phyloP scores from a whole-genome alignment of 2,329 filamentous ascomycete genomes.

The Phyllosticta capitalensis region DNA sequence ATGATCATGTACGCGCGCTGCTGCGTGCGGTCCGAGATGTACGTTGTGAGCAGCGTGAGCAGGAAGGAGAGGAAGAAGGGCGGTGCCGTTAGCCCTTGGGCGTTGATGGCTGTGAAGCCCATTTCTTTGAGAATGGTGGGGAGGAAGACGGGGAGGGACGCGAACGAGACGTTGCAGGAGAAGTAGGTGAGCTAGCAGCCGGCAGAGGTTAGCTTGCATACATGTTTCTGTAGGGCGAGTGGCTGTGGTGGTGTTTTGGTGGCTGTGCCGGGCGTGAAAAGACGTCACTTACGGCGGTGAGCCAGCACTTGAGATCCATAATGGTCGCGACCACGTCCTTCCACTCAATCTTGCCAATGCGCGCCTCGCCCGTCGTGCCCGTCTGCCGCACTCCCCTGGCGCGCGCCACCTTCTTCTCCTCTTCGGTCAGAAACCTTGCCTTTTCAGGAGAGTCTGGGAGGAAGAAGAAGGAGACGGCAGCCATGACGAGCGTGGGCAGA shows the following conservation, averaged over 20 bases:
- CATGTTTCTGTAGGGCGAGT: neutral
- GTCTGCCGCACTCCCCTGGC: constrained; percentile 23
- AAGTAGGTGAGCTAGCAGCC: constrained; percentile 25
- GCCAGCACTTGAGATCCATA: constrained; percentile 26
- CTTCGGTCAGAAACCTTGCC: constrained; percentile 32
- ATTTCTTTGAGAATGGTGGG: constrained; percentile 39
- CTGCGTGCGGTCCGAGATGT: constrained; percentile 54
- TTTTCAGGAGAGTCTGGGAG: constrained; percentile 37
- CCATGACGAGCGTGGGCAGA: constrained; percentile 34
- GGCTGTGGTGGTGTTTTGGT: neutral
- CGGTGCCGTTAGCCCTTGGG: constrained; percentile 63
- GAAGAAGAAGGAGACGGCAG: constrained; percentile 32
- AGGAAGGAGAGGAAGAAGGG: constrained; percentile 61
- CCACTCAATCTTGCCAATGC: constrained; percentile 22
- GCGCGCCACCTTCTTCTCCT: constrained; percentile 29
- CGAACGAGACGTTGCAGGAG: constrained; percentile 42
- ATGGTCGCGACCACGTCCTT: constrained; percentile 22
- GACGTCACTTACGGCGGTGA: constrained; percentile 20
- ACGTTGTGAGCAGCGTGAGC: constrained; percentile 51
- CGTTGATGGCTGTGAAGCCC: constrained; percentile 57
- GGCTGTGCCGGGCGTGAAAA: neutral
- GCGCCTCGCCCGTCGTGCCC: constrained; percentile 16
- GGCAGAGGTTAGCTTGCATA: neutral
- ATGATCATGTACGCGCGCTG: constrained; percentile 55
- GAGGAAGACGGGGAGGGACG: constrained; percentile 35